Conservation (phyloP, 176 grass and related monocot species). For the Panicum miliaceum region DNA sequence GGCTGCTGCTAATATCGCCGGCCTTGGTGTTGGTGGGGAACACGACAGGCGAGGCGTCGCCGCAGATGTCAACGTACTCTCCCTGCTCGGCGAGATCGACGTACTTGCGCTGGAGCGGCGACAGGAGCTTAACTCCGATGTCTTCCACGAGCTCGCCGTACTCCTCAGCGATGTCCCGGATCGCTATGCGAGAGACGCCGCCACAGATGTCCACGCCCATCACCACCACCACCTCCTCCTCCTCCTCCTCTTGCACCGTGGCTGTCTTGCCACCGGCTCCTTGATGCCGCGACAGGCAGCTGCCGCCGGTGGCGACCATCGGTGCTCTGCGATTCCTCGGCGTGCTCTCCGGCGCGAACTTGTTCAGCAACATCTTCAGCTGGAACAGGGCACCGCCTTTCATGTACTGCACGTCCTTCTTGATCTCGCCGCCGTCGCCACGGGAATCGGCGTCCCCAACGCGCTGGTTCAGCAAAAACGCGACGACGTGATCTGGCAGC, state of each 20-base stretch:
- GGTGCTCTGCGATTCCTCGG: background rate
- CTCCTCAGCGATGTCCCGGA: slow-evolving; percentile 23
- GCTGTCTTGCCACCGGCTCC: background rate
- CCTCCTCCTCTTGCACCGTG: background rate
- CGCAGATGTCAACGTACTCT: slow-evolving; percentile 45
- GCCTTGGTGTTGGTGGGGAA: background rate
- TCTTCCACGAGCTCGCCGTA: slow-evolving; percentile 21
- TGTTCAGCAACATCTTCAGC: slow-evolving; percentile 40
- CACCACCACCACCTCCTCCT: background rate
- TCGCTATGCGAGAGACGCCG: background rate
- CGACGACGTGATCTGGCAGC: slow-evolving; percentile 29
- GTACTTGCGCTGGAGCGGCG: slow-evolving; percentile 24
- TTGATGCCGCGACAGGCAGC: background rate
- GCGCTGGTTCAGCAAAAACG: background rate
- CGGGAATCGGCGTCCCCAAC: background rate
- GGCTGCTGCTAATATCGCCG: background rate
- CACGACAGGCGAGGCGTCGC: slow-evolving; percentile 40
- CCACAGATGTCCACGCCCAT: background rate
- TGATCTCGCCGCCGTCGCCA: background rate
- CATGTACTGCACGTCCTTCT: background rate
- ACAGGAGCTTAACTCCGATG: background rate
- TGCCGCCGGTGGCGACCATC: background rate
- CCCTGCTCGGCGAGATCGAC: slow-evolving; percentile 20
- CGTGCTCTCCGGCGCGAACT: background rate
- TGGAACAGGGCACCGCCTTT: background rate